Base-by-base conservation (phyloP, 2,329 filamentous ascomycete genomes). In the Akanthomyces uredinophilus region DNA sequence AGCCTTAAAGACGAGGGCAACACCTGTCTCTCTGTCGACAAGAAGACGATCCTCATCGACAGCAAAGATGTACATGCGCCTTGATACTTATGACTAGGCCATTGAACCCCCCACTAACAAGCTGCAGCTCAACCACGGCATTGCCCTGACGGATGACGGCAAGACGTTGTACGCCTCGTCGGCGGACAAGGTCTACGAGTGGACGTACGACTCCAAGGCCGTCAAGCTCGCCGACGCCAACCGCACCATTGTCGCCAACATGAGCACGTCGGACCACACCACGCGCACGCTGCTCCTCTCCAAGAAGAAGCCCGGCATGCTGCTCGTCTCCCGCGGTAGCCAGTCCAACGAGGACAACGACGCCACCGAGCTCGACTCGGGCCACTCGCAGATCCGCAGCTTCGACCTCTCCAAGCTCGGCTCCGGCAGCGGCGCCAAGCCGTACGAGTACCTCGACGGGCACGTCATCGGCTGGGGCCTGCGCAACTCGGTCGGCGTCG, bases 401-500 rank as follows among this genome's bases (percentile, higher is more conserved):
- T 83, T 81, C 68, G 76, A 81, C 68, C 65, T 81, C 13, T 67
- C 69, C 51, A 70, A 73, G 62, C 50, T 75, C 27, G 59, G 67
- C 63, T 32, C 64, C 24, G 27, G 69, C 37, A 63, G 66, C 50
- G 51, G 67, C 3, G 46, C 16, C 44, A 51, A 22, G 37, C 69
- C 78, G 3, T 78, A 76, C 68, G 73, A 83, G 66, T 86, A 79
- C 52, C 66, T 74, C 73, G 66, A 83, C 16, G 83, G 83, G 3
- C 66, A 71, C 14, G 67, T 83, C 0, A 72, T 85, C 2, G 83
- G 87, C 18, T 92, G 88, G 88, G 89, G 89, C 13, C 77, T 92
- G 58, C 81, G 88, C 43, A 92, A 92, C 71, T 86, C 87, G 1
- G 88, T 91, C 5, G 89, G 88, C 11, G 75, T 92, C 4, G 86